Conservation (phyloP, 1,284 basidiomycete species). For the Malassezia slooffiae region DNA sequence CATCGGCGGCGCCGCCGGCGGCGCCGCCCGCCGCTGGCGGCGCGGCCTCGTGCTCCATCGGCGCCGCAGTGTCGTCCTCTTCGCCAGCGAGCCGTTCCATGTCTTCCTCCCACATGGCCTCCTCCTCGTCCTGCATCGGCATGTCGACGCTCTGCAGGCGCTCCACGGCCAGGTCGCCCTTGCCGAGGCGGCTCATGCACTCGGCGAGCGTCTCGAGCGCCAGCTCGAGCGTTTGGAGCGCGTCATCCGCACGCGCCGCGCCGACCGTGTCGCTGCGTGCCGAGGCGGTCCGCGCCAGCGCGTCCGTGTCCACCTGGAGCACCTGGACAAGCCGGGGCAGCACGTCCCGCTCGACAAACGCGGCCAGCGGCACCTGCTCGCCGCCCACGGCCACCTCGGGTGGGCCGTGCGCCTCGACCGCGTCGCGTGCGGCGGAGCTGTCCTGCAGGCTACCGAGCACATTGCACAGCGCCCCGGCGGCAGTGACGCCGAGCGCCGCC, state of each 20-base stretch:
- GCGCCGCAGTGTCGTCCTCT: slow-evolving; percentile 9
- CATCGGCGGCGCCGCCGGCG: background rate
- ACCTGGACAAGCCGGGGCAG: slow-evolving; percentile 15
- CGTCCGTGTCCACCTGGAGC: slow-evolving; percentile 17
- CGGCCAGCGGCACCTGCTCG: no score
- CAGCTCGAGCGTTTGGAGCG: slow-evolving; percentile 23
- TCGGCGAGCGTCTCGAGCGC: slow-evolving; percentile 38
- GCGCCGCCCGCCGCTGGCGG: background rate
- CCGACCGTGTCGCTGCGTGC: slow-evolving; percentile 1
- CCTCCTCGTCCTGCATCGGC: slow-evolving; percentile 7
- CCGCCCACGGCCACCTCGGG: background rate
- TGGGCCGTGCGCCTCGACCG: background rate
- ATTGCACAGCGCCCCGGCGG: slow-evolving; percentile 21
- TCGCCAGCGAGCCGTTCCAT: slow-evolving; percentile 13
- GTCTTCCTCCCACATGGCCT: slow-evolving; percentile 19
- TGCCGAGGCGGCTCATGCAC: slow-evolving; percentile 20
- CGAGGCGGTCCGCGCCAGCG: slow-evolving; percentile 11
- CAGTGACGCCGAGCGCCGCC: slow-evolving; percentile 27
- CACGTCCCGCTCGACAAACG: slow-evolving; percentile 10
- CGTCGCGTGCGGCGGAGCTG: slow-evolving; percentile 16
- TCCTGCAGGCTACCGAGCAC: slow-evolving; percentile 3
- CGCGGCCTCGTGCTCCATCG: slow-evolving; percentile 13
- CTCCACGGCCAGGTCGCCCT: background rate
- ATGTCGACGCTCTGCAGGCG: background rate
- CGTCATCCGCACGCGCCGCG: slow-evolving; percentile 13